Conservation (phyloP, 2,329 filamentous ascomycete species). For the Xylariaceae sp. region DNA sequence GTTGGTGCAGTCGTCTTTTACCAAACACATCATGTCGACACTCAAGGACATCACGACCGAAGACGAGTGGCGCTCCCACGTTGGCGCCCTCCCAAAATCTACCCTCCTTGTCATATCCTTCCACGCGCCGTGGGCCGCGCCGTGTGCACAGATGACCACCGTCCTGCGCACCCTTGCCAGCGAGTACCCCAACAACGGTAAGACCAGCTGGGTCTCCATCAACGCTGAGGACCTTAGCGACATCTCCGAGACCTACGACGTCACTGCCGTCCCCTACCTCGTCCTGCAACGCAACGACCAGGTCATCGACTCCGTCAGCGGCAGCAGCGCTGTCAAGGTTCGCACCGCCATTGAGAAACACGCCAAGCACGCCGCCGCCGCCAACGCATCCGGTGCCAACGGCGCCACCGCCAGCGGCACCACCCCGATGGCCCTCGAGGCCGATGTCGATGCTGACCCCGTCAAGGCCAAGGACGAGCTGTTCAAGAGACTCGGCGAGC, state of each 20-base stretch:
- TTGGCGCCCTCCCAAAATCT: slow-evolving; percentile 63
- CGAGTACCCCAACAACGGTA: slow-evolving; percentile 69
- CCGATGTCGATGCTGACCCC: slow-evolving; percentile 41
- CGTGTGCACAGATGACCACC: slow-evolving; percentile 89
- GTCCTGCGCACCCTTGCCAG: slow-evolving; percentile 82
- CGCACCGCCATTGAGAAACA: slow-evolving; percentile 82
- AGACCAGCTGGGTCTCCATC: slow-evolving; percentile 80
- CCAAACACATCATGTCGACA: slow-evolving; percentile 58
- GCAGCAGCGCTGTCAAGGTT: slow-evolving; percentile 84
- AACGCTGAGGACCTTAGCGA: slow-evolving; percentile 94
- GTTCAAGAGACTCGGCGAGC: slow-evolving; percentile 72
- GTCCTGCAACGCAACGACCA: slow-evolving; percentile 75
- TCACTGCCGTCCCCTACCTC: slow-evolving; percentile 90
- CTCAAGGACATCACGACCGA: slow-evolving; percentile 76
- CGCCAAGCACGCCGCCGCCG: slow-evolving; percentile 49
- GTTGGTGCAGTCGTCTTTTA: not conserved
- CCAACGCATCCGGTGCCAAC: slow-evolving; percentile 36
- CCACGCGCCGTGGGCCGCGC: slow-evolving; percentile 94
- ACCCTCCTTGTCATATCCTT: slow-evolving; percentile 87
- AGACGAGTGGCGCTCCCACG: slow-evolving; percentile 67
- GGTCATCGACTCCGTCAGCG: slow-evolving; percentile 81
- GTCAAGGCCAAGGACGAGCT: slow-evolving; percentile 77
- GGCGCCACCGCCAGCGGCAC: slow-evolving; percentile 38
- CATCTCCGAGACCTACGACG: slow-evolving; percentile 87
- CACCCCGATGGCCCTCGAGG: slow-evolving; percentile 31